Conservation (phyloP, 1,284 basidiomycete genomes). For the Neotropicomus parvogracilis region DNA sequence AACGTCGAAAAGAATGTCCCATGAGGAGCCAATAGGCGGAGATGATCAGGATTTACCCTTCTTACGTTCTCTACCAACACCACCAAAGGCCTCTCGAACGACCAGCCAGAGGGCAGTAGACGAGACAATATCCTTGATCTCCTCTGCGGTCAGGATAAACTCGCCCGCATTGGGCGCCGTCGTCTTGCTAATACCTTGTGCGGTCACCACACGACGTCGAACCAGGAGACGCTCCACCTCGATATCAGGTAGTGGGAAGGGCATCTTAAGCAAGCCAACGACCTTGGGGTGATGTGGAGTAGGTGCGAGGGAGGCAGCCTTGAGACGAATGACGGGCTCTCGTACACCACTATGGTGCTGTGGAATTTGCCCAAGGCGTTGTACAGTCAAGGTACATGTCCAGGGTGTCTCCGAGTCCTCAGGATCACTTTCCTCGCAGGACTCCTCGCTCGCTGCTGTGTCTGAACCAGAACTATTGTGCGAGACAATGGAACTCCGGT, state of each 20-base stretch:
- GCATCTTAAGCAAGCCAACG: conserved; percentile 86
- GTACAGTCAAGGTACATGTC: conserved; percentile 74
- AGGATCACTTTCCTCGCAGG: conserved; percentile 77
- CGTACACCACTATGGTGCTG: conserved; percentile 3
- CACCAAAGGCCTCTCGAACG: conserved; percentile 88
- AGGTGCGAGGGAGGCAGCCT: conserved; percentile 80
- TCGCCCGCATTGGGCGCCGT: conserved; percentile 37
- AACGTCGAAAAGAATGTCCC: neutral
- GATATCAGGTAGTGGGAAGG: conserved; percentile 78
- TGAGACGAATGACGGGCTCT: conserved; percentile 39
- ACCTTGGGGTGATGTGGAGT: conserved; percentile 97
- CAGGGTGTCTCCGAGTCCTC: conserved; percentile 96
- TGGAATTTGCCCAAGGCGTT: conserved; percentile 29
- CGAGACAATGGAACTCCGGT: conserved; percentile 27
- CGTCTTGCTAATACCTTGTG: conserved; percentile 43
- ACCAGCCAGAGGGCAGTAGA: conserved; percentile 90
- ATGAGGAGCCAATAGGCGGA: neutral
- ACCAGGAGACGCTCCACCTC: conserved; percentile 58
- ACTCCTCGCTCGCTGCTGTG: conserved; percentile 36
- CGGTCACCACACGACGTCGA: conserved; percentile 46
- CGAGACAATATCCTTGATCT: conserved; percentile 90
- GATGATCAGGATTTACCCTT: conserved; percentile 55
- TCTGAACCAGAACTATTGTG: conserved; percentile 32
- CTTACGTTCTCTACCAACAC: conserved; percentile 74
- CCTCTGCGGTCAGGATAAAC: conserved; percentile 77